These are phyloP conservation scores for Cytospora piceae DNA, from an alignment of 2,329 filamentous ascomycete species.

Conservation along the genomic window DNA sequence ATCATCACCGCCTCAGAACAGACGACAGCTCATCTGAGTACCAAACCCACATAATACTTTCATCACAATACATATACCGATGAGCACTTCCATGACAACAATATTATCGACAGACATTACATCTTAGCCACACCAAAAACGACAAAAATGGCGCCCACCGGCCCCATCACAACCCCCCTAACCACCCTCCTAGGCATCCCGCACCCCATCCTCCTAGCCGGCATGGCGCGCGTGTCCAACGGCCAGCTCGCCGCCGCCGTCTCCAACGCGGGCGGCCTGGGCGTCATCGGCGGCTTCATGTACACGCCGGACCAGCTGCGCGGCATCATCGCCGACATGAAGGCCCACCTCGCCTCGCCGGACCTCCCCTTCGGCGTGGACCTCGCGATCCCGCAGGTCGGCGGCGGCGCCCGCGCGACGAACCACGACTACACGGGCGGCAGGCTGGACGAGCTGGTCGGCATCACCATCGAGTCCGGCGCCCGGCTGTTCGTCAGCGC, in stretches of 20 bases:
- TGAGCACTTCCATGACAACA: too few relatives aligned
- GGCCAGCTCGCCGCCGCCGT: conserved; percentile 81
- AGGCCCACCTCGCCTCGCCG: conserved; percentile 68
- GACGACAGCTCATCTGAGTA: too few relatives aligned
- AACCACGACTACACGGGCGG: conserved; percentile 96
- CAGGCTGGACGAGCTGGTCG: conserved; percentile 83
- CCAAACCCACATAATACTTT: too few relatives aligned
- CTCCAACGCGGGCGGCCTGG: conserved; percentile 84
- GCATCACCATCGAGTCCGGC: conserved; percentile 83
- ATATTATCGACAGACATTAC: not conserved
- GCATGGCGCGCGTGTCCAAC: conserved; percentile 87
- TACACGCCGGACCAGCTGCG: conserved; percentile 77
- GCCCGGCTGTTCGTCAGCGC: conserved; percentile 85
- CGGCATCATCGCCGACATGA: conserved; percentile 83
- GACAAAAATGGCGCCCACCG: conserved; percentile 45
- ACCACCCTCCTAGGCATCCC: conserved; percentile 79
- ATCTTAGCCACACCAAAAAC: not conserved
- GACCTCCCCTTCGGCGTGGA: conserved; percentile 87
- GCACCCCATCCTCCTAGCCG: conserved; percentile 89
- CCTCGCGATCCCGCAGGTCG: conserved; percentile 87
- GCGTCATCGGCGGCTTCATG: conserved; percentile 72
- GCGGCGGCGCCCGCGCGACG: conserved; percentile 80
- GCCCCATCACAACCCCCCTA: conserved; percentile 74
- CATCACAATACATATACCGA: too few relatives aligned
- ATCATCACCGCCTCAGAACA: too few relatives aligned